Conservation (phyloP, 2,329 filamentous ascomycete genomes). For the Sarocladium strictum region DNA sequence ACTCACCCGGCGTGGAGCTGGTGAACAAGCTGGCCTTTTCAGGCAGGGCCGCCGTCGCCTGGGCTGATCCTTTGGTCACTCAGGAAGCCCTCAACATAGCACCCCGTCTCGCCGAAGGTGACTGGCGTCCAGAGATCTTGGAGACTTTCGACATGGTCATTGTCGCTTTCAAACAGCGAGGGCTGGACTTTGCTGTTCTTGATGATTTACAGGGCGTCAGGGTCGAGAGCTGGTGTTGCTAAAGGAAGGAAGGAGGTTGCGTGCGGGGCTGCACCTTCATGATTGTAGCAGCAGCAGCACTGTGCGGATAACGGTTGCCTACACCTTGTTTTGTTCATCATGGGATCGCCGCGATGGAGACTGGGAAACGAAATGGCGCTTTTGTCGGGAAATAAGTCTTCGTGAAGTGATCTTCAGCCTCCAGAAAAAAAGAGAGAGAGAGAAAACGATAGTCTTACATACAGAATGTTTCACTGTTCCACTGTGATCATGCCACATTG, state of each 20-base stretch:
- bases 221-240: constrained; percentile 34
- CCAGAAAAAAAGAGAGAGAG: no score
- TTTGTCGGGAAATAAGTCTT: no score
- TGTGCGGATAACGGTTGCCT: no score
- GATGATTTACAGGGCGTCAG: constrained; percentile 25
- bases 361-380: no score
- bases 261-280: not conserved
- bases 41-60: constrained; percentile 33
- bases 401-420: no score
- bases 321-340: no score
- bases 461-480: no score
- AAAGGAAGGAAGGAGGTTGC: not conserved
- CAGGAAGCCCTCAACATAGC: constrained; percentile 36
- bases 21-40: constrained; percentile 30
- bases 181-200: constrained; percentile 34
- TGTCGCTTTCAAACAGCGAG: constrained; percentile 35
- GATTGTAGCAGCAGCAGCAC: no score
- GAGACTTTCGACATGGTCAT: constrained; percentile 37
- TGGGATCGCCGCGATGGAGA: no score
- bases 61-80: constrained; percentile 37
- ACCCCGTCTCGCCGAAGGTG: constrained; percentile 25
- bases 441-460: no score
- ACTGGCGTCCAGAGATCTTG: constrained; percentile 32
- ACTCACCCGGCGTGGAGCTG: constrained; percentile 40
- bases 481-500: not conserved